Conservation (phyloP, 2,329 filamentous ascomycete species). For the Fusarium haematococcum region DNA sequence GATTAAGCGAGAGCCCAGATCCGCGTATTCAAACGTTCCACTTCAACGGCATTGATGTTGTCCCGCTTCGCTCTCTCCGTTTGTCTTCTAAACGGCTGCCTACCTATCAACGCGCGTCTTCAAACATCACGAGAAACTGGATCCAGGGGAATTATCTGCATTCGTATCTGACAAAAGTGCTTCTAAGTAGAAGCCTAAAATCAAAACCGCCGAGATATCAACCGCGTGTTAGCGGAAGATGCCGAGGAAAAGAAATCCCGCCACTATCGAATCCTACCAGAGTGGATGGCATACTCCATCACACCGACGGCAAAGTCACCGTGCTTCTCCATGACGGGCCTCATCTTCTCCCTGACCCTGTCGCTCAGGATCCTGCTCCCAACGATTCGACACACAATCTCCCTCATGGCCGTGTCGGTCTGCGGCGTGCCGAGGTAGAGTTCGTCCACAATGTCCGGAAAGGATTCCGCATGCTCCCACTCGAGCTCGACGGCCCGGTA, state of each 20-base stretch:
- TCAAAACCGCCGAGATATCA: not conserved
- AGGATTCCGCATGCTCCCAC: not conserved
- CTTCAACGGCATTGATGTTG: not conserved
- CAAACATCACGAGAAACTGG: not conserved
- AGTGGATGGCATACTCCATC: constrained; percentile 7
- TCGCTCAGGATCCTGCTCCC: not conserved
- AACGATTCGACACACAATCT: not conserved
- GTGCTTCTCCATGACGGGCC: constrained; percentile 17
- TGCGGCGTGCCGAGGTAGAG: constrained; percentile 6
- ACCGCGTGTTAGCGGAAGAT: not conserved
- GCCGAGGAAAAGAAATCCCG: not conserved
- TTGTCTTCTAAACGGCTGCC: not conserved
- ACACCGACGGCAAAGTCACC: not conserved
- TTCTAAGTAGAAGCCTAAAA: not conserved
- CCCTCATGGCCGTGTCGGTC: not conserved
- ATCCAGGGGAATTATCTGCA: not conserved
- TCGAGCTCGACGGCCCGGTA: not conserved
- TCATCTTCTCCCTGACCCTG: not conserved
- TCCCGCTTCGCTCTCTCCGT: not conserved
- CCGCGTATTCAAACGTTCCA: no score
- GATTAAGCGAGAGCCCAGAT: not conserved
- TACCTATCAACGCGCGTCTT: not conserved
- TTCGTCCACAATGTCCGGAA: constrained; percentile 21
- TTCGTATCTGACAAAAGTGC: not conserved
- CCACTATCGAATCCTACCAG: not conserved